These are phyloP conservation scores for Pseudozyma sp. DNA, from an alignment of 1,284 basidiomycete genomes.

Conservation along the genomic window DNA sequence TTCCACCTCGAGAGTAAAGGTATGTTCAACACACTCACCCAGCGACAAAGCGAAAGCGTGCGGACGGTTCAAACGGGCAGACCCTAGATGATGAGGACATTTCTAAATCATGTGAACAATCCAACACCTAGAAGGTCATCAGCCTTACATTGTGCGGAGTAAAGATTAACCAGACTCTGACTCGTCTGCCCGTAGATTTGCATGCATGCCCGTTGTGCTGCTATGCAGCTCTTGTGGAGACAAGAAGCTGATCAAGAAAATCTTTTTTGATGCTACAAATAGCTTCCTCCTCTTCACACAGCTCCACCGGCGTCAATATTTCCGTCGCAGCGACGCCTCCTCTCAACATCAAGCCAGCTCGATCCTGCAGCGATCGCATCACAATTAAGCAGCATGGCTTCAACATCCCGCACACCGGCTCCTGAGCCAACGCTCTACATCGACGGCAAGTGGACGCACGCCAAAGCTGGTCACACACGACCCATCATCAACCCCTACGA, in stretches of 20 bases:
- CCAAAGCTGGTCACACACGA: constrained; percentile 56
- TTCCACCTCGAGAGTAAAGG: not conserved
- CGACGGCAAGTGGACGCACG: constrained; percentile 63
- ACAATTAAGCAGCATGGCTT: constrained; percentile 50
- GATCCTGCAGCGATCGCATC: constrained; percentile 47
- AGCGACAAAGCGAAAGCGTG: not conserved
- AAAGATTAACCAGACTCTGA: constrained; percentile 60
- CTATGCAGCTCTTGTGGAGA: not conserved
- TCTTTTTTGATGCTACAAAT: not conserved
- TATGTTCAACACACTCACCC: not conserved
- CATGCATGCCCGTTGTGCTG: not conserved
- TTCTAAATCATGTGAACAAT: constrained; percentile 58
- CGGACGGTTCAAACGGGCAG: not conserved
- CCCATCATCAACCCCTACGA: constrained; percentile 65
- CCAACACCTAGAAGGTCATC: constrained; percentile 57
- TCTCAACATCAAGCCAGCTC: not conserved
- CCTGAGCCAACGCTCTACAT: constrained; percentile 66
- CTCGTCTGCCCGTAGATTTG: constrained; percentile 1
- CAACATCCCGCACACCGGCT: constrained; percentile 40
- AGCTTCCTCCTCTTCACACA: constrained; percentile 4
- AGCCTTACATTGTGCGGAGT: constrained; percentile 48
- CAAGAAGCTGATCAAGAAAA: not conserved
- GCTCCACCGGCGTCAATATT: not conserved
- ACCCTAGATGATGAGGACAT: constrained; percentile 47
- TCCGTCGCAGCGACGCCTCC: not conserved